Base-by-base conservation (phyloP, 768 basidiomycete genomes). In the Boletus fagicola region DNA sequence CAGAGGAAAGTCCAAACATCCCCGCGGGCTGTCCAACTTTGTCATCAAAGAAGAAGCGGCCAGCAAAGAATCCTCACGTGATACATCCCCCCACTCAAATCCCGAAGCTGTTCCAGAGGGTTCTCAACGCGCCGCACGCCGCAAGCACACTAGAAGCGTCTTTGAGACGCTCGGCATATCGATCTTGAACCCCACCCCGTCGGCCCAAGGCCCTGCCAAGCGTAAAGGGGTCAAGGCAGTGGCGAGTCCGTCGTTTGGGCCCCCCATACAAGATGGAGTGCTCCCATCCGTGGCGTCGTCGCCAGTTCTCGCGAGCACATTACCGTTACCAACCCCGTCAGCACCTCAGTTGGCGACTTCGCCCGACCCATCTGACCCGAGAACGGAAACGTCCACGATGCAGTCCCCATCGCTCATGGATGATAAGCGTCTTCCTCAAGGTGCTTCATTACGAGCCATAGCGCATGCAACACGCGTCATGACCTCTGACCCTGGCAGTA, bases 391-490 rank as follows among this genome's bases (percentile, higher is more conserved):
- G 1, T 68, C 63, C 10, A 72, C 70, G 33, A 66, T 61, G 54
- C 64, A 64, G 20, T 65, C 73, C 40, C 68, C 60, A 0, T 64
- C 67, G 20, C 35, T 69, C 7, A 20, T 33, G 6, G 73, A 67
- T 42, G 71, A 72, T 33, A 72, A 72, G 42, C 69, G 60, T 40
- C 68, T 54, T 8, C 74, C 67, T 0, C 90, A 92, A 65, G 88
- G 90, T 1, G 71, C 85, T 0, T 81, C 88, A 0, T 68, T 94
- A 2, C 83, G 83, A 7, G 92, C 92, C 2, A 91, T 94, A 53
- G 81, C 83, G 18, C 86, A 92, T 53, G 90, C 92, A 1, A 93
- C 88, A 1, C 83, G 92, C 4, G 87, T 93, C n/a, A 92, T 94
- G 90, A 88, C 88, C 0, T 78, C 83, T 3, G 90, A 90, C 62